Base-by-base conservation (phyloP, 306 rosid genomes). In the Canavalia ensiformis region DNA sequence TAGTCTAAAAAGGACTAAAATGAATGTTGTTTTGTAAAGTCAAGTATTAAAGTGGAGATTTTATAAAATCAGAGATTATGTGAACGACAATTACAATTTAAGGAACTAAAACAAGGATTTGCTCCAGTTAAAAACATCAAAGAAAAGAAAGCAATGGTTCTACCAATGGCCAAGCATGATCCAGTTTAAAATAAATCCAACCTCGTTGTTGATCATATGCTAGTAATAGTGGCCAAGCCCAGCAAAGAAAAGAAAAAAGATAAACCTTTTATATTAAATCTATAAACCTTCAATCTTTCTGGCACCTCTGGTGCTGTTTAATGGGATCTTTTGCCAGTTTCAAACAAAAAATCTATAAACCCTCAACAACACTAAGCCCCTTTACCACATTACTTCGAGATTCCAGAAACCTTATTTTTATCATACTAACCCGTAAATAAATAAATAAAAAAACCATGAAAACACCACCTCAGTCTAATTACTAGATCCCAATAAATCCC, bases 401-500 rank as follows among this genome's bases (percentile, higher is more conserved):
- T 63, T 67, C 78, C 52, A 72, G 6, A 57, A 73, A 35, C 63
- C 33, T 35, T 55, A 46, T 83, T 41, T 1, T 49, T 25, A 28
- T 62, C 28, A 28, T 11, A 33, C 41, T 31, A 33, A 59, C 63
- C 8, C 5, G 1, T 31, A 49, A 47, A 50, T 3, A 34, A 42
- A 54, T 1, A 69, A 58, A 56, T 2, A 60, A 62, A 1, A 37
- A 39, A 47, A 50, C 37, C 71, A 72, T 7, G 29, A 74, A 58
- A 50, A 68, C 39, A 52, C 46, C 10, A 37, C 67, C 54, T 45
- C n/a, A 63, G 25, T 49, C 7, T 4, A 45, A 82, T 51, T 1
- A 30, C 25, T 83, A 60, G 75, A 46, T 76, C 85, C 68, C 74
- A 49, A 71, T 1, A 58, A 76, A 68, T 46, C 30, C 57, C 74